Evolutionary conservation across 768 basidiomycete species (phyloP).

Genomic region (Mycena rebaudengoi): DNA sequence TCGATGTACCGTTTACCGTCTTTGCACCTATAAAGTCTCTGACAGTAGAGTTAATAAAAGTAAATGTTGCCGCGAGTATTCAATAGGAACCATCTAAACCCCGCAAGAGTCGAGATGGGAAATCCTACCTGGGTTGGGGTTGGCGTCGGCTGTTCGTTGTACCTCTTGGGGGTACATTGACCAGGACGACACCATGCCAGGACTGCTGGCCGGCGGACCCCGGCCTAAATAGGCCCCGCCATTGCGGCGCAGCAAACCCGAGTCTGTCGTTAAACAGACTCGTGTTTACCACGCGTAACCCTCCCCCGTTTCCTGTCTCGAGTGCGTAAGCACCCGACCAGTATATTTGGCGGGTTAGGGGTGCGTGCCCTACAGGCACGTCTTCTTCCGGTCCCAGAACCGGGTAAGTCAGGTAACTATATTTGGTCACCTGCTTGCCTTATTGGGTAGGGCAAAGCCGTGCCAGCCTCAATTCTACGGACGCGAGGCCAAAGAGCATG

Average conservation of each 20-base stretch:
- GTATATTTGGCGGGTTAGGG: conserved; percentile 10
- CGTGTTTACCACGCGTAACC: neutral
- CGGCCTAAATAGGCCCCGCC: neutral
- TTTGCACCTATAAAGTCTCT: neutral
- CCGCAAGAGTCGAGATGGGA: neutral
- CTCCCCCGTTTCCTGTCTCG: conserved; percentile 13
- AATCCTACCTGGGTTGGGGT: neutral
- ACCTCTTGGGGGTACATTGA: neutral
- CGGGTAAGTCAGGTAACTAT: no score
- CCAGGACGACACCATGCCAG: neutral
- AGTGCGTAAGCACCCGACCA: neutral
- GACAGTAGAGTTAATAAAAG: neutral
- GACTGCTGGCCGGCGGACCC: conserved; percentile 13
- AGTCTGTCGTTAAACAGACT: neutral
- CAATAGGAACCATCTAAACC: neutral
- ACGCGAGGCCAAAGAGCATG: no score
- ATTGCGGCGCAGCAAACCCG: neutral
- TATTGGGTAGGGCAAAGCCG: no score
- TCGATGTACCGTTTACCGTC: neutral
- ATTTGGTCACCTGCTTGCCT: no score
- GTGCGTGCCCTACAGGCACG: neutral
- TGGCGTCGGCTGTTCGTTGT: neutral
- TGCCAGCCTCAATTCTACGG: no score
- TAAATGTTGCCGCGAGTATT: no score
- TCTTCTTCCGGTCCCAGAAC: conserved; percentile 3